phyloP scores from a whole-genome alignment of 768 basidiomycete genomes.

The Gymnopilus junonius region DNA sequence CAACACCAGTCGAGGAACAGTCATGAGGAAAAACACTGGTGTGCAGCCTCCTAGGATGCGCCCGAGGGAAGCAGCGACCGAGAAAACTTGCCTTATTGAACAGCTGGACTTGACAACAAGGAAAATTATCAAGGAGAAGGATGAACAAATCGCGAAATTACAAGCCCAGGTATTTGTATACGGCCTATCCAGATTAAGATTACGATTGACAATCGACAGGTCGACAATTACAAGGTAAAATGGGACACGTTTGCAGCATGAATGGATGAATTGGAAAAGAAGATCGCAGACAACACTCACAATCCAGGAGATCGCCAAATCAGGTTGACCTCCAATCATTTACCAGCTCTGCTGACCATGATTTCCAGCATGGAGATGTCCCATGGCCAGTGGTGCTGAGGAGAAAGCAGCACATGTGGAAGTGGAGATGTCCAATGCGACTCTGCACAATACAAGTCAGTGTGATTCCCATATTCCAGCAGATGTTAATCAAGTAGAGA shows the following conservation, averaged over 20 bases:
- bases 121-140: not conserved
- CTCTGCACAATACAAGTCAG: no score
- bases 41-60: not conserved
- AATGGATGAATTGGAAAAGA: not conserved
- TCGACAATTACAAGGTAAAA: not conserved
- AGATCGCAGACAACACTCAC: not conserved
- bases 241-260: not conserved
- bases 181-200: not conserved
- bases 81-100: not conserved
- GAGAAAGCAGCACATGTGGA: no score
- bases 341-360: not conserved
- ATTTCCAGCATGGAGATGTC: no score
- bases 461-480: no score
- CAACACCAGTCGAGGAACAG: not conserved
- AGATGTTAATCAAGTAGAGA: no score
- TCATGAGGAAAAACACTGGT: not conserved
- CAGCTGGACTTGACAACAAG: conserved; percentile 1
- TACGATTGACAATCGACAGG: not conserved
- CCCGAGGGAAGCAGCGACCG: not conserved
- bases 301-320: not conserved
- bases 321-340: not conserved
- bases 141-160: not conserved
- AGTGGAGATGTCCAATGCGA: no score
- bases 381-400: no score
- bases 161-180: not conserved